Conservation (phyloP, 139 green algal species). For the Penium margaritaceum region DNA sequence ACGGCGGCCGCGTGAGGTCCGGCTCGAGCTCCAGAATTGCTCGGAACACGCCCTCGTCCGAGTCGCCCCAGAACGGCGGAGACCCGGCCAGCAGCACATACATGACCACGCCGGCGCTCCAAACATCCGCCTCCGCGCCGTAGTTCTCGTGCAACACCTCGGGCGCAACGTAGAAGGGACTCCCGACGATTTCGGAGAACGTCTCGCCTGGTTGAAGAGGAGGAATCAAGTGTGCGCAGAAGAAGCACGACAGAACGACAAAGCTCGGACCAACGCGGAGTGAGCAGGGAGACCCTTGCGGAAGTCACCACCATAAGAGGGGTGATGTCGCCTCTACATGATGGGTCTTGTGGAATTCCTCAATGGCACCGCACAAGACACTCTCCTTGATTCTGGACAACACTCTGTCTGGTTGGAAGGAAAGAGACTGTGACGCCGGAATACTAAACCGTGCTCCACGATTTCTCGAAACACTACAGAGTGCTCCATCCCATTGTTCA, state of each 20-base stretch:
- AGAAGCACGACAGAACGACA: background rate
- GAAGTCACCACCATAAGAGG: too few species aligned
- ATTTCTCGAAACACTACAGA: too few species aligned
- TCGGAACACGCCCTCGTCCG: constrained; percentile 9
- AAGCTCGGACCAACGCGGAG: background rate
- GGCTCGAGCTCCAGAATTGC: background rate
- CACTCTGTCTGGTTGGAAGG: too few species aligned
- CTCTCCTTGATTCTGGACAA: too few species aligned
- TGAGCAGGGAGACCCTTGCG: background rate
- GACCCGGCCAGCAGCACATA: constrained; percentile 92
- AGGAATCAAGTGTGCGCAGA: background rate
- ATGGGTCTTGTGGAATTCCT: too few species aligned
- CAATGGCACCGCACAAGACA: too few species aligned
- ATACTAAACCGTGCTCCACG: too few species aligned
- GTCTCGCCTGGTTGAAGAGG: constrained; percentile 51
- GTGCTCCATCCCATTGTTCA: too few species aligned
- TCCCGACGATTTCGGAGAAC: constrained; percentile 75
- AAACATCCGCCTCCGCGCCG: constrained; percentile 78
- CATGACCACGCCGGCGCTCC: constrained; percentile 83
- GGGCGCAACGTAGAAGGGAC: constrained; percentile 85
- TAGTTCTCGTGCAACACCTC: constrained; percentile 73
- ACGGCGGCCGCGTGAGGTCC: background rate
- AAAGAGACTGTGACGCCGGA: too few species aligned
- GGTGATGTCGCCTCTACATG: too few species aligned
- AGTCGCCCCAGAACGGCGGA: constrained; percentile 74